Evolutionary conservation across 345 rosid species (phyloP), one percentile per base, ranked within the genome.

Genomic region (Eucalyptus globulus): DNA sequence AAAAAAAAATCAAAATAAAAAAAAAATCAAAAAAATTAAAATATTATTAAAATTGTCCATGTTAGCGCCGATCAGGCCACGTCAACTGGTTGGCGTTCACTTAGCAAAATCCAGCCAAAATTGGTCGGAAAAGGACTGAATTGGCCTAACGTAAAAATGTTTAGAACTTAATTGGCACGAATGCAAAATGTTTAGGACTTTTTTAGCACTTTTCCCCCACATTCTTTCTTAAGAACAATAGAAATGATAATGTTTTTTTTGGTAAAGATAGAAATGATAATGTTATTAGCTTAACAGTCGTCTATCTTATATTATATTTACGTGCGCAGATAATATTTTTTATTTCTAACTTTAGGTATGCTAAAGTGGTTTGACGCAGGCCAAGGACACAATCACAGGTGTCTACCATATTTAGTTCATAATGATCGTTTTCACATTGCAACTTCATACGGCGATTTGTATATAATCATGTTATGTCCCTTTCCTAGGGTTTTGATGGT

Each of bases 1-100:
- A 49, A 12, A 44, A 49, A 40, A 40, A 9, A 45, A 45, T 37
- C 3, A 37, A 37, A 47, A 45, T 3, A 45, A 45, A 3, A 3
- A 37, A 37, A 37, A 37, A 49, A 49, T 12, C 0, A 49, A 49
- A 49, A 49, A 49, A 5, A 49, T 49, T 13, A 49, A 49, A 49
- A 49, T 49, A 49, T 49, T 49, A 49, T 13, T 49, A 49, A 49
- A 49, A 49, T 49, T 2, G 6, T 49, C 50, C 3, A 49, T 14
- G 3, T 49, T 2, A 2, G 15, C 14, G 6, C 50, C 50, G 16
- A 49, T 49, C 0, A 49, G 6, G 15, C 50, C 50, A 49, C 16
- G 6, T 49, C 16, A 49, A 2, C 3, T 1, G 6, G 50, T 1
- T 15, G 1, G 1, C 5, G 6, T 49, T 14, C 15, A 49, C 0